Conservation (phyloP, 2,329 filamentous ascomycete species). For the Beauveria australis region DNA sequence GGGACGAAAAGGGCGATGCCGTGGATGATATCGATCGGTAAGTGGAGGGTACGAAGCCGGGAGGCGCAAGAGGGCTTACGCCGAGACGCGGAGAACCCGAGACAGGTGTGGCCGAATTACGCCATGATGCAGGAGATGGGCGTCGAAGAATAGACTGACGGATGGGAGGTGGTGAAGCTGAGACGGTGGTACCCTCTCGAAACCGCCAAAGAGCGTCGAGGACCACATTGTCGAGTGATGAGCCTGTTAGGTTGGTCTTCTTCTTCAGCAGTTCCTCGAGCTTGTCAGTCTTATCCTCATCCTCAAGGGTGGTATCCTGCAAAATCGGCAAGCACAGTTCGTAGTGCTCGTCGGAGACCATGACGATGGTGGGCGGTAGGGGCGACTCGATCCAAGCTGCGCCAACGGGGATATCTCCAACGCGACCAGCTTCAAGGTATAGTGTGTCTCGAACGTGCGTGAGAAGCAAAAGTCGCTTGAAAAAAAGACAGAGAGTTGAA, state of each 20-base stretch:
- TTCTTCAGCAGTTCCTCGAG: constrained; percentile 78
- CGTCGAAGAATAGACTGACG: constrained; percentile 85
- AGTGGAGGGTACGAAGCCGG: constrained; percentile 71
- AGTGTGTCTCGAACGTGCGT: not conserved
- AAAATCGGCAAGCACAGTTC: constrained; percentile 85
- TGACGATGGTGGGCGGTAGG: constrained; percentile 32
- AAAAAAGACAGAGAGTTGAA: not conserved
- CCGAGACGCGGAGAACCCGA: constrained; percentile 75
- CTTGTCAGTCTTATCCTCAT: constrained; percentile 92
- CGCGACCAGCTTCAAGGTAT: not conserved
- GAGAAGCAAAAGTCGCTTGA: not conserved
- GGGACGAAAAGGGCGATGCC: constrained; percentile 87
- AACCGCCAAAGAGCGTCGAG: constrained; percentile 86
- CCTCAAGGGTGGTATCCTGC: constrained; percentile 72
- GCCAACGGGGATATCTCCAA: not conserved
- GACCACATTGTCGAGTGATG: constrained; percentile 79
- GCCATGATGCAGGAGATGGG: constrained; percentile 90
- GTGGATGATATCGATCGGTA: constrained; percentile 68
- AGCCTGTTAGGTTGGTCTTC: constrained; percentile 66
- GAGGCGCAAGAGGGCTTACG: constrained; percentile 75
- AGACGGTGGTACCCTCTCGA: constrained; percentile 55
- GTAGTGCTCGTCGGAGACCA: constrained; percentile 91
- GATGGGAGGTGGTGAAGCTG: constrained; percentile 72
- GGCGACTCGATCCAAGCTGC: not conserved
- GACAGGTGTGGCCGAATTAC: constrained; percentile 70